These are phyloP conservation scores for Tripterygium wilfordii DNA, from an alignment of 177 flowering plant genomes.

Conservation along the genomic window DNA sequence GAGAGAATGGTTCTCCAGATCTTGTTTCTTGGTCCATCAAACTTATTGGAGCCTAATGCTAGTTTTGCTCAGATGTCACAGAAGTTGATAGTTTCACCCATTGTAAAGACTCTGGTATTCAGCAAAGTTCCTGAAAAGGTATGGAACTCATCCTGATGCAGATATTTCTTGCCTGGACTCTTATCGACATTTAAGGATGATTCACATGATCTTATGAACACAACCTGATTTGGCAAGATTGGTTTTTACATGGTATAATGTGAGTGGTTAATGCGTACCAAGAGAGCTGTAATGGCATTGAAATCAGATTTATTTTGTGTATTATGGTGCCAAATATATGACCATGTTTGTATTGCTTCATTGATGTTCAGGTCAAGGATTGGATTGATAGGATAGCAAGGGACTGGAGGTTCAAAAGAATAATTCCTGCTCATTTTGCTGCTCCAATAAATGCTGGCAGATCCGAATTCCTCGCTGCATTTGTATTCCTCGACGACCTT, in stretches of 20 bases:
- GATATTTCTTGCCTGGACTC: too few relatives aligned
- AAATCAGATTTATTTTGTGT: too few relatives aligned
- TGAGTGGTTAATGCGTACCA: too few relatives aligned
- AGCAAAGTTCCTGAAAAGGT: conserved; percentile 99
- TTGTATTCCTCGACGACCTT: conserved; percentile 86
- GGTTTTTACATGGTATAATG: too few relatives aligned
- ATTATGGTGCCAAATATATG: too few relatives aligned
- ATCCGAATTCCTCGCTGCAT: conserved; percentile 85
- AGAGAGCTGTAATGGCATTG: too few relatives aligned
- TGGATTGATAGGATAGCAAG: conserved; percentile 75
- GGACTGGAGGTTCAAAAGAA: conserved; percentile 87
- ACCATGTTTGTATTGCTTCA: too few relatives aligned
- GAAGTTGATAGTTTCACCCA: conserved; percentile 94
- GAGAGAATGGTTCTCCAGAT: conserved; percentile 99
- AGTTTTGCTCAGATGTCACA: conserved; percentile 96
- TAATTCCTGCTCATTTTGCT: conserved; percentile 94
- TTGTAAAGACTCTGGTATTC: conserved; percentile 91
- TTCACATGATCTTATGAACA: too few relatives aligned
- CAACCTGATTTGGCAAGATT: too few relatives aligned
- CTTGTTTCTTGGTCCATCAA: conserved; percentile 92
- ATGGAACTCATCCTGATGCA: too few relatives aligned
- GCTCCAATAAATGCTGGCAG: conserved; percentile 79
- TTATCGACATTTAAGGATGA: too few relatives aligned
- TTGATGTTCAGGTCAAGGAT: conserved; percentile 80
- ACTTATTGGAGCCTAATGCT: conserved; percentile 83